Evolutionary conservation across 1,139 yeast genomes (phyloP).

Genomic region (Ashbya aceris): DNA sequence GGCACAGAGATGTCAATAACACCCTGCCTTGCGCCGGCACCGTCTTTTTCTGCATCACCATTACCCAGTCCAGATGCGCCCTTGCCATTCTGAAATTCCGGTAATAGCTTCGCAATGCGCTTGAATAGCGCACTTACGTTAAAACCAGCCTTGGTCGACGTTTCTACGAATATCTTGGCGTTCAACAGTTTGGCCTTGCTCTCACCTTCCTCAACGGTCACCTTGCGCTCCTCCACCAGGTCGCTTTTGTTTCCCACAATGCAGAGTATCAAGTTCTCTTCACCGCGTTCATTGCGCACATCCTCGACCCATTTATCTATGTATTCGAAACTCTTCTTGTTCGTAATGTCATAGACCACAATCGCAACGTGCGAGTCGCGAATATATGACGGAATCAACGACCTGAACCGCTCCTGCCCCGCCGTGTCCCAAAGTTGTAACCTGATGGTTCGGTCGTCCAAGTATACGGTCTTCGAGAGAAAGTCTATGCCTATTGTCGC

Average conservation of each 20-base stretch:
- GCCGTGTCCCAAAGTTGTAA: constrained; percentile 97
- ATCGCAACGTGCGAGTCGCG: constrained; percentile 97
- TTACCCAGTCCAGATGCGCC: constrained; percentile 17
- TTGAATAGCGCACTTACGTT: constrained; percentile 85
- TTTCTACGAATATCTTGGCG: constrained; percentile 77
- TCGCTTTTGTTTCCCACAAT: constrained; percentile 80
- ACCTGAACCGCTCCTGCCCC: constrained; percentile 96
- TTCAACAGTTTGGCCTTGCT: constrained; percentile 67
- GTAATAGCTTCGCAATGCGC: constrained; percentile 82
- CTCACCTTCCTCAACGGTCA: constrained; percentile 73
- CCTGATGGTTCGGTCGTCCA: constrained; percentile 65
- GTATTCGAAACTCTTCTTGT: constrained; percentile 68
- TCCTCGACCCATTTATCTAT: constrained; percentile 77
- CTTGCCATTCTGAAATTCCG: constrained; percentile 58
- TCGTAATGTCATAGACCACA: constrained; percentile 87
- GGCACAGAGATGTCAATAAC: constrained; percentile 27
- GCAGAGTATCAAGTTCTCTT: constrained; percentile 55
- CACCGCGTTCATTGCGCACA: constrained; percentile 68
- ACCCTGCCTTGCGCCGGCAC: constrained; percentile 19
- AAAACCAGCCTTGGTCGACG: constrained; percentile 91
- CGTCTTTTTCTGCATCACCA: constrained; percentile 24
- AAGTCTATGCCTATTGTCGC: constrained; percentile 97
- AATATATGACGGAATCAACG: constrained; percentile 87
- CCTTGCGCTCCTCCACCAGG: constrained; percentile 58
- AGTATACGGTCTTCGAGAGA: constrained; percentile 75